These are phyloP conservation scores for Penicillium parvum DNA, from an alignment of 495 filamentous ascomycete genomes.

Conservation along the genomic window DNA sequence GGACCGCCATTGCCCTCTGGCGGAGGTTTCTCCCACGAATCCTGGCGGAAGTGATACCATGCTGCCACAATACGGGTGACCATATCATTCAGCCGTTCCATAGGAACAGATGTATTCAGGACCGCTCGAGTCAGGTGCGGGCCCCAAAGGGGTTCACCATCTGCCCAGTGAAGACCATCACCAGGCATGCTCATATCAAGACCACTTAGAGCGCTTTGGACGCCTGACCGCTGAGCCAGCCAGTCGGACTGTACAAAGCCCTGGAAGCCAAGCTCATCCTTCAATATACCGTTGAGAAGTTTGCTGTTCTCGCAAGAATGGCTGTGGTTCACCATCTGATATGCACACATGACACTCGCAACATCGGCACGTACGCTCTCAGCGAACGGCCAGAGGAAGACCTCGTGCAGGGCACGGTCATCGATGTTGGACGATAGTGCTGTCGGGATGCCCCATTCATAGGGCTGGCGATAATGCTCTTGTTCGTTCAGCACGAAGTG, in stretches of 20 bases:
- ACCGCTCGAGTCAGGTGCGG: conserved; percentile 68
- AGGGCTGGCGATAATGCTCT: conserved; percentile 74
- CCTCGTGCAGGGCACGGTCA: conserved; percentile 74
- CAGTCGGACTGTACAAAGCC: conserved; percentile 93
- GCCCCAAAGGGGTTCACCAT: conserved; percentile 80
- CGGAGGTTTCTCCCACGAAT: conserved; percentile 54
- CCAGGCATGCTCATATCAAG: conserved; percentile 97
- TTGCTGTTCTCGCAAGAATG: conserved; percentile 92
- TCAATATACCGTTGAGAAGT: conserved; percentile 84
- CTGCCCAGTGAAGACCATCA: conserved; percentile 71
- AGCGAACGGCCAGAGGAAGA: conserved; percentile 88
- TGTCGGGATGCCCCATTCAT: conserved; percentile 70
- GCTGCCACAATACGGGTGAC: conserved; percentile 83
- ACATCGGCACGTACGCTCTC: conserved; percentile 86
- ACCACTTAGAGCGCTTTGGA: conserved; percentile 74
- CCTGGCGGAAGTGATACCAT: conserved; percentile 89
- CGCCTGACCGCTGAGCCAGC: conserved; percentile 82
- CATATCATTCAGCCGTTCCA: conserved; percentile 89
- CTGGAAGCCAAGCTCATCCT: conserved; percentile 92
- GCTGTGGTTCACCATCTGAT: conserved; percentile 87
- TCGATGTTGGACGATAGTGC: conserved; percentile 79
- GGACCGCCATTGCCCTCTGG: conserved; percentile 63
- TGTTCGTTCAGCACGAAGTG: conserved; percentile 84
- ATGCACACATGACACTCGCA: conserved; percentile 81
- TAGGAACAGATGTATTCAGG: conserved; percentile 77